Base-by-base conservation (phyloP, 352 stramenopile genomes). In the Pythium rhizo-oryzae region DNA sequence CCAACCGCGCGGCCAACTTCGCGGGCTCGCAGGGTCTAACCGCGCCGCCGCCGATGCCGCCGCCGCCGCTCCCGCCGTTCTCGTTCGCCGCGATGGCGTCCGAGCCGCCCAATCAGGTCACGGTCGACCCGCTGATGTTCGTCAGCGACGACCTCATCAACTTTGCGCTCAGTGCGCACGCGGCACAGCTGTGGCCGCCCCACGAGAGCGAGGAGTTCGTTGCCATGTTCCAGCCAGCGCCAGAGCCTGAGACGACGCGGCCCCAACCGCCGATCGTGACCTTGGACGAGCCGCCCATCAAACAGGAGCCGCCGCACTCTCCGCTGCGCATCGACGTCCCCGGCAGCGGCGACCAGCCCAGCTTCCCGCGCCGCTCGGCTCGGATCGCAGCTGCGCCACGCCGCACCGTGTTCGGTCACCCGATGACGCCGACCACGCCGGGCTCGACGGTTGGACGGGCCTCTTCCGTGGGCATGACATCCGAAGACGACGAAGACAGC, bases 301-400 rank as follows among this genome's bases (percentile, higher is more conserved):
- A 59, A 39, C 35, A 41, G 16, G 50, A 52, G 23, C 21, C 50
- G 9, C 16, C 19, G 23, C 37, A 21, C 13, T 23, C 55, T 16
- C 55, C 55, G 15, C 16, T 35, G 12, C 39, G 23, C 30, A 50
- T 43, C 15, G 11, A 23, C 44, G 54, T 28, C 24, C 13, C 43
- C 8, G 18, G 18, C 35, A 15, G 18, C 33, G 13, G 13, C 19
- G 15, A 39, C 30, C 8, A 11, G 18, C 18, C 15, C 21, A 8
- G 28, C 28, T 33, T 33, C 6, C 47, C 28, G 18, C 50, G 60
- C 18, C 60, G 60, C 35, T 67, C 60, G 16, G 49, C 49, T 9
- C 60, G 60, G 12, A 39, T 67, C 23, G 51, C 60, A 8, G 50
- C 51, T 6, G 23, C 50, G 7, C 60, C 60, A 21, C 60, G 50